Evolutionary conservation across 345 rosid species (phyloP), one percentile per base, ranked within the genome.

Genomic region (Syzygium oleosum): DNA sequence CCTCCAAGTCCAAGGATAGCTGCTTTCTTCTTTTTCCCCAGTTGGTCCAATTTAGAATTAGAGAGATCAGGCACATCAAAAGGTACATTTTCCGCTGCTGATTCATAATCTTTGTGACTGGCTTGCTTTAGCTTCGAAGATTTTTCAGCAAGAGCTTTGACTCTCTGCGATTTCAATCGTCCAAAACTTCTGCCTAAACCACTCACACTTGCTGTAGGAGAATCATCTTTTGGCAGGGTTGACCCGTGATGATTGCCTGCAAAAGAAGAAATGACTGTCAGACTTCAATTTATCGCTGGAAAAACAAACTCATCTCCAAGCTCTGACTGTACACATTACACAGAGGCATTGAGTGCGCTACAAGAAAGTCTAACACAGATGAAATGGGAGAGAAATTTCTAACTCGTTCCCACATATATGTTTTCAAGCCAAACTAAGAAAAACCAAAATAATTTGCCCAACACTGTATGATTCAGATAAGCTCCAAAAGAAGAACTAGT

Each of bases 111-210:
- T 58, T 77, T 54, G 53, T 13, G 87, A 85, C 68, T 41, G 22
- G 88, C 58, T 85, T 91, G 88, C 91, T 89, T 94, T 88, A 90
- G 90, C 80, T 65, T 87, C 54, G 92, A 88, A 58, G 92, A 90
- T 87, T 86, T 94, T 56, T 92, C 89, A 88, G 90, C 94, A 55
- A 97, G 89, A 89, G 93, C 92, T 90, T 91, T 94, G 84, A 95
- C 93, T 88, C 90, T 94, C 80, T 93, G 93, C 12, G 92, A 94
- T 91, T 94, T 96, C 88, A 95, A 89, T 89, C 94, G 94, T 61
- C 91, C 91, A 52, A 94, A 95, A 93, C 89, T 92, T 41, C 88
- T 85, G 63, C 83, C 65, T 55, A 85, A 43, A 79, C 85, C 88
- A 88, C 68, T 88, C 31, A 84, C 87, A 51, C 80, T 68, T 52